Base-by-base conservation (phyloP, 1,139 yeast species). In the Candida buenavistaensis region DNA sequence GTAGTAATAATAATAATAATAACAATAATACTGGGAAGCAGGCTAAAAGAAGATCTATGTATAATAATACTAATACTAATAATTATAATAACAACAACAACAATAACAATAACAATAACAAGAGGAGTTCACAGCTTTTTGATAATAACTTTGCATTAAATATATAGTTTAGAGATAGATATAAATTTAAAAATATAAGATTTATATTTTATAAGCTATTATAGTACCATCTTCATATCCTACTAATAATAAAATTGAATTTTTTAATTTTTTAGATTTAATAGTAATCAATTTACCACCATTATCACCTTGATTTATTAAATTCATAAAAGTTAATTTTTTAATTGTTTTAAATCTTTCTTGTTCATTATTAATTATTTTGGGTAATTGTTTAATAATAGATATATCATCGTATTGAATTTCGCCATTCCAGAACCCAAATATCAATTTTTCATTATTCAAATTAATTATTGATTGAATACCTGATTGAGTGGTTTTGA, bases 401-500 rank as follows among this genome's bases (percentile, higher is more conserved):
- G 19, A 17, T 13, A 28, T 22, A 11, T 38, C 31, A 24, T 39
- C 37, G 4, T 43, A 33, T 38, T 59, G 60, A 3, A 67, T 53
- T 1, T 48, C 32, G 3, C 75, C 74, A 38, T 61, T 64, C 75
- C 75, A 69, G 35, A 60, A 66, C n/a, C 69, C 70, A 3, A 65
- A 39, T 3, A 57, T 40, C 1, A 46, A 23, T 11, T 36, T 26
- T 0, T 29, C 28, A 6, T 38, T 35, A n/a, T 35, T 24, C 3
- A 32, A 28, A 5, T 42, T 28, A 10, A 43, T 29, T 22, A 58
- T 48, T 2, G 53, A 39, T 32, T 46, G 62, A 16, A 50, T 47
- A 1, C 65, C 65, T 3, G 46, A 43, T 24, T 48, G 40, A n/a
- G 46, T 46, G 6, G 53, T 37, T 26, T 48, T 52, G 11, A 40